phyloP scores from a whole-genome alignment of 176 grass and related monocot genomes.

The Miscanthus lutarioriparius region DNA sequence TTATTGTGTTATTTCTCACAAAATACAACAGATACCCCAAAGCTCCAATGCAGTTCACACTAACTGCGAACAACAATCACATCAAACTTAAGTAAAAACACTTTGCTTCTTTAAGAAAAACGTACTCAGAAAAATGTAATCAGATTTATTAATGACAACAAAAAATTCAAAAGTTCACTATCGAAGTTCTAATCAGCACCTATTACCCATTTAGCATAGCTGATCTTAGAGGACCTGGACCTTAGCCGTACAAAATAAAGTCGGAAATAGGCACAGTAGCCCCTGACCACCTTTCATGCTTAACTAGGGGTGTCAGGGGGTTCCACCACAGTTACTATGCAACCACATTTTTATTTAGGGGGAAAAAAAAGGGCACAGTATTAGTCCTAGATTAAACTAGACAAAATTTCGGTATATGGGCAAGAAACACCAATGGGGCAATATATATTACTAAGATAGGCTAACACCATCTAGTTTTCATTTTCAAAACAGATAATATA shows the following conservation, averaged over 20 bases:
- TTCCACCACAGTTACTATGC: neutral
- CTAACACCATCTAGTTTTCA: neutral
- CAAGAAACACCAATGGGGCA: neutral
- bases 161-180: neutral
- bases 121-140: neutral
- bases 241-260: neutral
- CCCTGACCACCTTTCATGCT: neutral
- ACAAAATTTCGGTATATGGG: neutral
- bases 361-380: neutral
- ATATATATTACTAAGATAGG: conserved; percentile 19
- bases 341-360: neutral
- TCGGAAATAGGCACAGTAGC: neutral
- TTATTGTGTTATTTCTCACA: neutral
- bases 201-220: neutral
- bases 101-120: neutral
- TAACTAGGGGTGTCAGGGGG: neutral
- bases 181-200: too few relatives aligned
- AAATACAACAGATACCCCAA: neutral
- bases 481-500: conserved; percentile 15
- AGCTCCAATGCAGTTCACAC: neutral
- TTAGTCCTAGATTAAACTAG: neutral
- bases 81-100: neutral
- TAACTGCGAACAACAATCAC: too few relatives aligned
- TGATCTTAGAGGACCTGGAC: neutral
- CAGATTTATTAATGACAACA: neutral